These are phyloP conservation scores for Xylariaceae sp. DNA, from an alignment of 2,329 filamentous ascomycete species.

Conservation along the genomic window DNA sequence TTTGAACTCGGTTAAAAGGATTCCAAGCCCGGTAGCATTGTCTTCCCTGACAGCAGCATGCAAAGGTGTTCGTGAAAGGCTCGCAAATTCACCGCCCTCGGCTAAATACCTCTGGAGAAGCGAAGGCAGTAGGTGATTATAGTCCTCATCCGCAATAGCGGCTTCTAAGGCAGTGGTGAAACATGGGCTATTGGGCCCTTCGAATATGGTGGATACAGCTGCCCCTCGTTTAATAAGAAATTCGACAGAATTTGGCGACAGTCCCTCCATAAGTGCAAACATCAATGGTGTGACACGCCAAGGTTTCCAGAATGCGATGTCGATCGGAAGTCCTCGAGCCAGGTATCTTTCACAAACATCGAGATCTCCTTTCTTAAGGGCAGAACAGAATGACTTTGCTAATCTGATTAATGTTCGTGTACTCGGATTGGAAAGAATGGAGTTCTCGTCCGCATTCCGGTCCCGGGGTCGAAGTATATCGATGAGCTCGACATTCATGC, in stretches of 20 bases:
- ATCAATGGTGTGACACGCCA: slow-evolving; percentile 5
- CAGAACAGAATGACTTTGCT: background rate
- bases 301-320: background rate
- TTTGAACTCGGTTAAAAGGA: background rate
- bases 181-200: background rate
- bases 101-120: background rate
- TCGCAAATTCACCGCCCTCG: background rate
- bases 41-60: background rate
- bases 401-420: background rate
- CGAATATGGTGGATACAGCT: background rate
- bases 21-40: background rate
- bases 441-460: too few species aligned
- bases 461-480: background rate
- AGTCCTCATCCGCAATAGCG: background rate
- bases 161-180: slow-evolving; percentile 1
- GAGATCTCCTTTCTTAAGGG: background rate
- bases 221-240: background rate
- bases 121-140: background rate
- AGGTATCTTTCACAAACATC: background rate
- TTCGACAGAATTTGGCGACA: background rate
- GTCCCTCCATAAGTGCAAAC: background rate
- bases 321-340: background rate
- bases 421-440: too few species aligned
- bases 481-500: background rate
- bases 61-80: background rate